A percentile compares a stretch with the other conserved stretches of the same genome.
Conservation (phyloP, 176 grass and related monocot genomes). For the Microstegium vimineum region DNA sequence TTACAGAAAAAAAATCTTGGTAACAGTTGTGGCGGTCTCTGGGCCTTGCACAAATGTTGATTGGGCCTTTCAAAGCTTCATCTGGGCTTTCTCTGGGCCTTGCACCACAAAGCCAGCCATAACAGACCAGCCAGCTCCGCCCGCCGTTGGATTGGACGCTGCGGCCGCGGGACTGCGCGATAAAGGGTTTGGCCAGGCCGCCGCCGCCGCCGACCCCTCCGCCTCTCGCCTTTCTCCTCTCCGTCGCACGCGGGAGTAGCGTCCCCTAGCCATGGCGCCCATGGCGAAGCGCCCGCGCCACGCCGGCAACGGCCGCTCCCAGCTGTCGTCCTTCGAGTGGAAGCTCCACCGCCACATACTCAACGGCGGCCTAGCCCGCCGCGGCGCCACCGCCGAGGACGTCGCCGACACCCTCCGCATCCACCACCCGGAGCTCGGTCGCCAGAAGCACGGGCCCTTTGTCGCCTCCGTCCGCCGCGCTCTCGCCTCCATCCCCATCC, state of each 20-base stretch:
- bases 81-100: background rate
- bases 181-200: background rate
- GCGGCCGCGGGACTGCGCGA: no score
- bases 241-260: background rate
- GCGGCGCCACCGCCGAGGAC: conserved; percentile 36
- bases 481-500: background rate
- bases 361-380: conserved; percentile 20
- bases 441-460: conserved; percentile 55
- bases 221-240: no score
- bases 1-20: no score
- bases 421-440: conserved; percentile 39
- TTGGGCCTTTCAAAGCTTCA: background rate
- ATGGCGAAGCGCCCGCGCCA: conserved; percentile 67
- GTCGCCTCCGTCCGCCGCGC: conserved; percentile 33
- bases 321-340: background rate
- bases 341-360: conserved; percentile 43
- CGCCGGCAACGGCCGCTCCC: conserved; percentile 25
- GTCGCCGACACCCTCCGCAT: conserved; percentile 53
- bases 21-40: no score
- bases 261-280: background rate
- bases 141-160: no score
- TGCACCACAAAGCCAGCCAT: background rate
- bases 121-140: no score
- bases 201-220: background rate
- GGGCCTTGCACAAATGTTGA: background rate